Evolutionary conservation across 768 basidiomycete genomes (phyloP), one percentile per base, ranked within the genome.

Genomic region (Multifurca ochricompacta): DNA sequence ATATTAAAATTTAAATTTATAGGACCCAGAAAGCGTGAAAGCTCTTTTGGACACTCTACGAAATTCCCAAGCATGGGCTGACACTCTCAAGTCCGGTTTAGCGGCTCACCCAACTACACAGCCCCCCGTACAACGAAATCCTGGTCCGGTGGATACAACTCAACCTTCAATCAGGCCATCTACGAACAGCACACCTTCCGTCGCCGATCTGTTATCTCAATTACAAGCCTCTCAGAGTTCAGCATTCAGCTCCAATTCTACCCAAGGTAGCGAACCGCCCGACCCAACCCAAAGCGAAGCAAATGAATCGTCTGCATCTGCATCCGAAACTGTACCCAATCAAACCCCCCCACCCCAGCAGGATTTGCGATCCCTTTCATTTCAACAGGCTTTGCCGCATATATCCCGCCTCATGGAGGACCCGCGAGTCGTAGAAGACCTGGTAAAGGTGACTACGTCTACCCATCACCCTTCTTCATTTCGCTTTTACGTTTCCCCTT

Each of bases 31-130:
- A 6, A 58, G 53, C 2, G n/a, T 92, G 44, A 77, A 80, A 61
- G 81, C 85, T 25, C 74, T 91, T 23, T 76, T 92, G 16, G 84
- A 89, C 49, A 78, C 79, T 58, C 72, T 91, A 11, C 74, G 79
- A 47, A 68, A 74, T 3, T 90, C 88, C 3, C 74, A 79, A 61
- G 84, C 81, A 21, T 90, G 85, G 86, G 77, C 83, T 62, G 73
- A 82, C 45, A 64, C 72, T 1, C 59, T 72, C 14, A 65, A 45
- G 45, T 45, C 64, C 37, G 44, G 28, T 35, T 52, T 35, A 30
- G 48, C 35, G 48, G 35, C 32, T 21, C 36, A 49, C 16, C 23
- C 53, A 43, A 48, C 21, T 41, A 51, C 59, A 41, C 44, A 41
- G 42, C 34, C 51, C 23, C 14, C 34, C 34, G 21, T 18, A 40